Evolutionary conservation across 1,284 basidiomycete species (phyloP), one percentile per base, ranked within the genome.

Genomic region (Sporisorium sorghi): DNA sequence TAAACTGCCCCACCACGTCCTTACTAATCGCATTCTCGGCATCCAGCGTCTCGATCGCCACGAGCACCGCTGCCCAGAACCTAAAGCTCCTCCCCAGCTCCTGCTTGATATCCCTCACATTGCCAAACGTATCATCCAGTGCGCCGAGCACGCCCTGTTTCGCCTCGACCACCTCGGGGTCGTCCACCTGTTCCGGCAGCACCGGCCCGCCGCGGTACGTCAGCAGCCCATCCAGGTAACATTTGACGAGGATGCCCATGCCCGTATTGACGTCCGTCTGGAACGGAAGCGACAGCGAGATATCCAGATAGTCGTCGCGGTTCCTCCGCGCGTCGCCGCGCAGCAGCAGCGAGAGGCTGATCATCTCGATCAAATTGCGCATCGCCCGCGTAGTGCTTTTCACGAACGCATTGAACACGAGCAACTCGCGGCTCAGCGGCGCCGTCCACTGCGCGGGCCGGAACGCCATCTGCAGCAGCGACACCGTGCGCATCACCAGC

Each of bases 361-460:
- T 91, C 74, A 94, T 92, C 86, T 99, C 97, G 60, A 97, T 87
- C 72, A 99, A 87, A 59, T 92, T 92, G 62, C 97, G 90, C 78
- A 99, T 88, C 26, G 94, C 92, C 70, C 95, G 91, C 58, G 93
- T 91, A 67, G 98, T 88, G 37, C 93, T 91, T 64, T 93, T 91
- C 77, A 96, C 90, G 85, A 99, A 99, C 48, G 94, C 94, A 87
- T 98, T 99, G 89, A 99, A 99, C 55, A 97, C 94, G 52, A 99
- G 88, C 71, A 99, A 87, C 86, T 99, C 97, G 58, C 96, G 90
- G 76, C 94, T 97, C 58, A 99, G 87, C 46, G 96, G 96, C 26
- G 96, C 96, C 30, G 91, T 91, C 83, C 83, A 84, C 24, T 61
- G 35, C 33, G 43, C 23, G 3, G 79, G 61, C 88, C 93, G 92